These are phyloP conservation scores for Gymnopus androsaceus DNA, from an alignment of 1,284 basidiomycete species.

Conservation along the genomic window DNA sequence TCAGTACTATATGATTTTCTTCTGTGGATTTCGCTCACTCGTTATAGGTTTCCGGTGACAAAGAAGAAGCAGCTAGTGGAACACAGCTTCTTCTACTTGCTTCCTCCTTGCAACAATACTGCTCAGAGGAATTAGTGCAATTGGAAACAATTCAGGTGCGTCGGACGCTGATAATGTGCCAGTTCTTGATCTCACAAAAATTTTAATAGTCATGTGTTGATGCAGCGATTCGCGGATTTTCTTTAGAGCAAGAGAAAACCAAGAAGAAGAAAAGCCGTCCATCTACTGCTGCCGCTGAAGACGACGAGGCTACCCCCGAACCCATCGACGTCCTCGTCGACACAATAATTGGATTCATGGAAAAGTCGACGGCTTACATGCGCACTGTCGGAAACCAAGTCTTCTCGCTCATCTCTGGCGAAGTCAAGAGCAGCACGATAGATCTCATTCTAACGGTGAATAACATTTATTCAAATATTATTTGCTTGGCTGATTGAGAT, in stretches of 20 bases:
- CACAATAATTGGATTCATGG: constrained; percentile 85
- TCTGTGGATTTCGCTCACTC: background rate
- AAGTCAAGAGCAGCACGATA: constrained; percentile 74
- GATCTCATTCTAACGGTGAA: constrained; percentile 84
- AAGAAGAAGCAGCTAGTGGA: constrained; percentile 61
- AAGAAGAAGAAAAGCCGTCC: constrained; percentile 50
- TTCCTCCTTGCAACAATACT: constrained; percentile 71
- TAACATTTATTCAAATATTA: constrained; percentile 17
- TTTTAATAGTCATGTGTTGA: constrained; percentile 50
- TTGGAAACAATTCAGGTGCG: constrained; percentile 62
- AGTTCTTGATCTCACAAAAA: background rate
- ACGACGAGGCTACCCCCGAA: constrained; percentile 33
- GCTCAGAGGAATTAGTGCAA: constrained; percentile 51
- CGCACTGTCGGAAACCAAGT: constrained; percentile 81
- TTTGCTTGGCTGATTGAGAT: constrained; percentile 4
- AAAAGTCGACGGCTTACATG: constrained; percentile 83
- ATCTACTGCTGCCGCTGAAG: constrained; percentile 20
- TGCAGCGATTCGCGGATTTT: constrained; percentile 40
- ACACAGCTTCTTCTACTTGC: constrained; percentile 72
- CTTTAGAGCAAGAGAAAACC: constrained; percentile 35
- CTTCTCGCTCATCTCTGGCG: constrained; percentile 75
- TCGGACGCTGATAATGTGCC: background rate
- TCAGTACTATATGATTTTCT: constrained; percentile 26
- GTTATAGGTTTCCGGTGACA: constrained; percentile 46
- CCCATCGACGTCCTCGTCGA: constrained; percentile 89